These are phyloP conservation scores for Magnusiomyces magnusii DNA, from an alignment of 1,139 yeast genomes.

Conservation along the genomic window DNA sequence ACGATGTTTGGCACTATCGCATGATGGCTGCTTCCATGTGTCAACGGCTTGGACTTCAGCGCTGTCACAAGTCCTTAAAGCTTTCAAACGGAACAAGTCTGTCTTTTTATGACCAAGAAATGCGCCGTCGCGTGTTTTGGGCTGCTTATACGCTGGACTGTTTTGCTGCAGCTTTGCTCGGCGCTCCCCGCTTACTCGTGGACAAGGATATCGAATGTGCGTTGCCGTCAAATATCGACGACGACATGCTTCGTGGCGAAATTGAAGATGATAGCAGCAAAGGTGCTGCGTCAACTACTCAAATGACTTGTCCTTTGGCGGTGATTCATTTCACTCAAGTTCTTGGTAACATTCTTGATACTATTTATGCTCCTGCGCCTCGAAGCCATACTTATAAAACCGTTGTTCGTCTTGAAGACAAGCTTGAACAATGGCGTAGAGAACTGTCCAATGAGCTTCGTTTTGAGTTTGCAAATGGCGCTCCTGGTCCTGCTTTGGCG, in stretches of 20 bases:
- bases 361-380: conserved; percentile 37
- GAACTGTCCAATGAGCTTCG: conserved; percentile 55
- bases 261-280: conserved; percentile 31
- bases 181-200: conserved; percentile 72
- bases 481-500: conserved; percentile 36
- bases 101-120: conserved; percentile 53
- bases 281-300: conserved; percentile 11
- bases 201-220: conserved; percentile 85
- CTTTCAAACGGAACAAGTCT: conserved; percentile 46
- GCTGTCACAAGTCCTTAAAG: conserved; percentile 83
- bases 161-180: conserved; percentile 65
- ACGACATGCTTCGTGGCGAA: conserved; percentile 42
- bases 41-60: conserved; percentile 74
- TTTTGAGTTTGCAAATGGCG: conserved; percentile 62
- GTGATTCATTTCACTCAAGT: conserved; percentile 60
- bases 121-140: conserved; percentile 79
- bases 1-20: conserved; percentile 66
- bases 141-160: conserved; percentile 71
- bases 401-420: conserved; percentile 48
- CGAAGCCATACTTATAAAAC: conserved; percentile 41
- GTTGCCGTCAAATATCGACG: conserved; percentile 61
- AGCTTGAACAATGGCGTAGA: conserved; percentile 71
- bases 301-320: conserved; percentile 24
- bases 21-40: conserved; percentile 77
- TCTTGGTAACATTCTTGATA: conserved; percentile 64